Evolutionary conservation across 805 yeast species (phyloP).

Genomic region (Phaffomyces opuntiae): DNA sequence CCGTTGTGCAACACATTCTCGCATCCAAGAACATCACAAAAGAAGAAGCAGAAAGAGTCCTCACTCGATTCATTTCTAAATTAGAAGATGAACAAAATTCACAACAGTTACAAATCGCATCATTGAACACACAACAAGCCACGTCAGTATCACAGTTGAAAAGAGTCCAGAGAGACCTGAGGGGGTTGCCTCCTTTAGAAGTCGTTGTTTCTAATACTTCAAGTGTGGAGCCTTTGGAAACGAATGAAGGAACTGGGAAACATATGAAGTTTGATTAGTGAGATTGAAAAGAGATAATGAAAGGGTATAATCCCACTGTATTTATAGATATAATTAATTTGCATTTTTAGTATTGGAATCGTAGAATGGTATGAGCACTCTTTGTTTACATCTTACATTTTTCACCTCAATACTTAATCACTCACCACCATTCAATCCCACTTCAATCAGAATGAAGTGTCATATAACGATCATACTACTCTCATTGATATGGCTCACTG

Average conservation of each 20-base stretch:
- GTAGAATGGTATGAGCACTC: too few relatives aligned
- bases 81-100: conserved; percentile 20
- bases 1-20: conserved; percentile 16
- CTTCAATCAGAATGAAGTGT: too few relatives aligned
- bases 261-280: not conserved
- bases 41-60: conserved; percentile 38
- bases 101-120: conserved; percentile 6
- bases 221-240: not conserved
- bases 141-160: conserved; percentile 48
- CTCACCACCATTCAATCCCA: too few relatives aligned
- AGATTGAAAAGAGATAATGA: too few relatives aligned
- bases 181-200: conserved; percentile 68
- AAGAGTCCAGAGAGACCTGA: conserved; percentile 68
- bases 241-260: too few relatives aligned
- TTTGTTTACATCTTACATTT: too few relatives aligned
- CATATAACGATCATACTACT: too few relatives aligned
- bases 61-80: conserved; percentile 35
- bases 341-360: too few relatives aligned
- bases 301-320: not conserved
- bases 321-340: not conserved
- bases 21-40: conserved; percentile 24
- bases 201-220: conserved; percentile 3
- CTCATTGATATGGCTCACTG: too few relatives aligned
- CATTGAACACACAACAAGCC: conserved; percentile 12
- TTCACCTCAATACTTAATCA: too few relatives aligned